Conservation (phyloP, 2,329 filamentous ascomycete genomes). For the Calonectria ilicicola region DNA sequence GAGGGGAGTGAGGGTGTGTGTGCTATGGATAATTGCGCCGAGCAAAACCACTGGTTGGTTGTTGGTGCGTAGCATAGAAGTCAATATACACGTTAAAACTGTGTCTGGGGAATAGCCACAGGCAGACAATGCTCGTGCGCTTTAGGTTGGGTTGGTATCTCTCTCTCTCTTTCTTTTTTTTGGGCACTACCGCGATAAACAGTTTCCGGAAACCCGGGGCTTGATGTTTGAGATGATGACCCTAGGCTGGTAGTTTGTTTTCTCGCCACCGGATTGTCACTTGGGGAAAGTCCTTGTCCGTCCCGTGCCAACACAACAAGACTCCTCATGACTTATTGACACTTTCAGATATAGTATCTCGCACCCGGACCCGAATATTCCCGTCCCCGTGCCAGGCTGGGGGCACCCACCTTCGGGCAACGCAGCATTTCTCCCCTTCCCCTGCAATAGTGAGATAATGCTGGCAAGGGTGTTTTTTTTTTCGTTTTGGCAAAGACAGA, state of each 20-base stretch:
- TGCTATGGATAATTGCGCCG: background rate
- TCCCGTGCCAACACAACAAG: background rate
- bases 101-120: background rate
- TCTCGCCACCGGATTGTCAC: background rate
- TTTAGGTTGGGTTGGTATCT: too few species aligned
- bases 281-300: background rate
- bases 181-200: background rate
- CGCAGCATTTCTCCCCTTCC: background rate
- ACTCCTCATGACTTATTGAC: background rate
- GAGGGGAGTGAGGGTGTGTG: background rate
- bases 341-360: background rate
- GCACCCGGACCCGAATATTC: constrained; percentile 9
- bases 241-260: background rate
- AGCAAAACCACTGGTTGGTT: background rate
- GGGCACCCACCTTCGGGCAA: background rate
- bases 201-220: constrained; percentile 1
- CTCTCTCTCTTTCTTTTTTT: background rate
- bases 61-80: background rate
- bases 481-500: background rate
- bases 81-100: background rate
- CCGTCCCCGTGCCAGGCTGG: constrained; percentile 13
- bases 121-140: background rate
- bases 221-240: background rate
- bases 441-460: background rate
- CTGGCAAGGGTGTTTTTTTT: background rate